These are phyloP conservation scores for Leccinum variicolor DNA, from an alignment of 768 basidiomycete genomes.

Conservation along the genomic window DNA sequence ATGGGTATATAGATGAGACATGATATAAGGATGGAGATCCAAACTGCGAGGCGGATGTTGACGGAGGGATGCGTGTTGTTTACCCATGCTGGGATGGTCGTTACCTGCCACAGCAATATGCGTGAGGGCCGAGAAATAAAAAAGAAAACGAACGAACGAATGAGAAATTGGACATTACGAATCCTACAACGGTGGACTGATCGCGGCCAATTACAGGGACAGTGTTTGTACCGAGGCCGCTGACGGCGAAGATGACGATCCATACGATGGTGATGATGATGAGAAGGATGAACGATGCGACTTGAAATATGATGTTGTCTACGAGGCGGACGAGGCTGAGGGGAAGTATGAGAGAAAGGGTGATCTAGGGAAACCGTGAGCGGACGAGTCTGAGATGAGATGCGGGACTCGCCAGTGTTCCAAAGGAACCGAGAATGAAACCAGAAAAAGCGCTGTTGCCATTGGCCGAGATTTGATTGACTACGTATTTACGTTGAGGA, in stretches of 20 bases:
- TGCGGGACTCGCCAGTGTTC: constrained; percentile 13
- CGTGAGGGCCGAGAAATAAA: background rate
- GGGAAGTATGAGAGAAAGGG: constrained; percentile 16
- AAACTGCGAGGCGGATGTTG: constrained; percentile 20
- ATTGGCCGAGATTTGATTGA: constrained; percentile 7
- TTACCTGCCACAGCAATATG: constrained; percentile 9
- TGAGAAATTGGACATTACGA: constrained; percentile 23
- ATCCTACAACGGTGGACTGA: constrained; percentile 22
- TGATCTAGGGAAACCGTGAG: constrained; percentile 15
- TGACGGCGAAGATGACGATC: constrained; percentile 15
- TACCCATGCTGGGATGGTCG: constrained; percentile 25
- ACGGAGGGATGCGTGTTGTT: constrained; percentile 23
- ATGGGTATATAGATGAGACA: constrained; percentile 24
- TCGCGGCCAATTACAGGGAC: constrained; percentile 15
- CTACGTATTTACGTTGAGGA: constrained; percentile 5
- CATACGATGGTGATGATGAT: constrained; percentile 18
- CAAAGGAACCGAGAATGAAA: constrained; percentile 21
- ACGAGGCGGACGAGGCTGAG: constrained; percentile 24
- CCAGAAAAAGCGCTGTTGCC: constrained; percentile 18
- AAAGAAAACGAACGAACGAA: constrained; percentile 14
- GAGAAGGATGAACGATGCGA: constrained; percentile 20
- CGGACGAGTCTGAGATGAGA: background rate
- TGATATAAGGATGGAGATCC: constrained; percentile 21
- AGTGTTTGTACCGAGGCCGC: constrained; percentile 7
- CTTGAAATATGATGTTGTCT: constrained; percentile 24